Conservation (phyloP, 805 yeast species). For the Lachancea thermotolerans region DNA sequence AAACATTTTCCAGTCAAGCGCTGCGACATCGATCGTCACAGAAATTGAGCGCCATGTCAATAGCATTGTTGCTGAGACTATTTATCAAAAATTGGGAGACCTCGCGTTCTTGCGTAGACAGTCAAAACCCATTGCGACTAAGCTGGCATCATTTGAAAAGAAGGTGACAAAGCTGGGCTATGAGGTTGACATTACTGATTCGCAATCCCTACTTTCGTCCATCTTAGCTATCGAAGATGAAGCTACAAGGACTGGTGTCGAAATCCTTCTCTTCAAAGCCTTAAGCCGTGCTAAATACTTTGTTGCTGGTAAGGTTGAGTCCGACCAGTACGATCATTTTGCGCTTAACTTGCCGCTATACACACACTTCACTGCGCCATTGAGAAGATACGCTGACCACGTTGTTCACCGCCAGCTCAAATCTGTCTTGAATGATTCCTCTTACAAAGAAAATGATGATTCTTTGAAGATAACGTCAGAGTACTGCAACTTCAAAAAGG, state of each 20-base stretch:
- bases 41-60: conserved; percentile 81
- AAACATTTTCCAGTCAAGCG: conserved; percentile 60
- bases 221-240: conserved; percentile 57
- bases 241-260: conserved; percentile 62
- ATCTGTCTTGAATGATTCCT: conserved; percentile 42
- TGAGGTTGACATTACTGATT: conserved; percentile 63
- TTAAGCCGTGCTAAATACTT: conserved; percentile 82
- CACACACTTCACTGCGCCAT: conserved; percentile 90
- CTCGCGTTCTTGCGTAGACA: conserved; percentile 82
- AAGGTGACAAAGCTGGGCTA: conserved; percentile 62
- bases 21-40: conserved; percentile 52
- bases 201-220: conserved; percentile 67
- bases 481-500: conserved; percentile 91
- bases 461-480: conserved; percentile 77
- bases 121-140: conserved; percentile 71
- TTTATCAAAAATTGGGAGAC: conserved; percentile 72
- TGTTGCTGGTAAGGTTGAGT: conserved; percentile 80
- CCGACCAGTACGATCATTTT: conserved; percentile 72
- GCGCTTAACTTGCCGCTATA: conserved; percentile 76
- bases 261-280: conserved; percentile 72
- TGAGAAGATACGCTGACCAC: conserved; percentile 85
- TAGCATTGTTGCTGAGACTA: conserved; percentile 73
- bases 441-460: conserved; percentile 51
- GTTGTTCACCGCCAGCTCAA: conserved; percentile 91
- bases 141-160: conserved; percentile 70